Conservation (phyloP, 1,284 basidiomycete genomes). For the Rhodotorula sp. region DNA sequence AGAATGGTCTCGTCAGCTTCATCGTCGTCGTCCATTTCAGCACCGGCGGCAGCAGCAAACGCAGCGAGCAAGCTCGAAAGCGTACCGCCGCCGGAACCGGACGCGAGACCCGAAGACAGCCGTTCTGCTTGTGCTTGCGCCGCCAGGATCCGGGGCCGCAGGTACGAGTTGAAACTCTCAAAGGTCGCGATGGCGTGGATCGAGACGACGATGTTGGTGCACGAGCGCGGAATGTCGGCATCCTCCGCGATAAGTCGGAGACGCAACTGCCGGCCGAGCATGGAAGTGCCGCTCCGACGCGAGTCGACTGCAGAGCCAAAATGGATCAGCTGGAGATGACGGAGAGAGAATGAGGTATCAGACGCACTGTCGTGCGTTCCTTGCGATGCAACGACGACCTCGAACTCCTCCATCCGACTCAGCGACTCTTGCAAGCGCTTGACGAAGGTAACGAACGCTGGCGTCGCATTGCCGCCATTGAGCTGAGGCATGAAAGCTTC, state of each 20-base stretch:
- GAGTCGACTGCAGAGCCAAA: slow-evolving; percentile 59
- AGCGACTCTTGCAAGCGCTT: slow-evolving; percentile 92
- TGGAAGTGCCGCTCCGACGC: slow-evolving; percentile 76
- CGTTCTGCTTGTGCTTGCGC: slow-evolving; percentile 53
- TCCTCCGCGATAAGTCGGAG: slow-evolving; percentile 83
- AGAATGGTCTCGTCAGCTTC: slow-evolving; percentile 12
- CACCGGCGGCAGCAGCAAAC: slow-evolving; percentile 63
- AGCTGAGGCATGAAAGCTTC: slow-evolving; percentile 36
- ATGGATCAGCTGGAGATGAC: neutral
- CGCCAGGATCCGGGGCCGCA: slow-evolving; percentile 84
- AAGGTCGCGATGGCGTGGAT: slow-evolving; percentile 96
- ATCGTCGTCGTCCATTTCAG: slow-evolving; percentile 7
- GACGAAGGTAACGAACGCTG: slow-evolving; percentile 75
- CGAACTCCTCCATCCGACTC: slow-evolving; percentile 89
- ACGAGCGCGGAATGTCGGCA: slow-evolving; percentile 76
- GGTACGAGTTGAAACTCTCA: slow-evolving; percentile 90
- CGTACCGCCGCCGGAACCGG: slow-evolving; percentile 53
- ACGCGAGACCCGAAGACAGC: slow-evolving; percentile 6
- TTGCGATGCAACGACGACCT: slow-evolving; percentile 81
- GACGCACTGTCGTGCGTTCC: slow-evolving; percentile 64
- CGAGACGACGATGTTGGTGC: slow-evolving; percentile 86
- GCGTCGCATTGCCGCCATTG: slow-evolving; percentile 42
- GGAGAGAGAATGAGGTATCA: neutral
- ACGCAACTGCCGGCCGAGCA: slow-evolving; percentile 82
- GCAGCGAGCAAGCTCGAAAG: slow-evolving; percentile 88